Base-by-base conservation (phyloP, 371 early-diverging fungal genomes). In the Mortierella sp. region DNA sequence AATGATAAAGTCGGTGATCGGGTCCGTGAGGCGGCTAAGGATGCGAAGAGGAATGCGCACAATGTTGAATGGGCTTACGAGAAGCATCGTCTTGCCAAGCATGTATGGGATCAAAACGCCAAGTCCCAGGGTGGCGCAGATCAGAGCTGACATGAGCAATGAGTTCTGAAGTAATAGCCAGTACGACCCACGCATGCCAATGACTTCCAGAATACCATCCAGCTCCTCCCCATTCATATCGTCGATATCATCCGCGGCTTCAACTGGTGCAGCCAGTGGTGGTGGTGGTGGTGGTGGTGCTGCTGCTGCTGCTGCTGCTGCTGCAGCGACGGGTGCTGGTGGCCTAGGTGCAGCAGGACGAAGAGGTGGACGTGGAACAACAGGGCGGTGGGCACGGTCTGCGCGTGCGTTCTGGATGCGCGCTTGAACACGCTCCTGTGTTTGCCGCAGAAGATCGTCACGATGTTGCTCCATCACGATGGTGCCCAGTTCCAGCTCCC, bases 101-200 rank as follows among this genome's bases (percentile, higher is more conserved):
- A 90, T 73, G 52, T 87, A 92, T 0, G 97, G 97, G 1, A 91
- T 54, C 91, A 92, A 92, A 2, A 91, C 83, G 4, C 92, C 88
- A 14, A 85, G 78, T 26, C 85, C 90, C 49, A 97, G 72, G 48
- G 90, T 89, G n/a, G 91, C 80, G 9, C 87, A 80, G 31, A 96
- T 89, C 65, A 96, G 73, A 5, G 94, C 63, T 2, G 90, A 71
- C 70, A 94, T 93, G 31, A 95, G 81, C 2, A 90, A 82, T 30
- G 90, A 91, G 71, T 95, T 94, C 72, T 95, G 94, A 8, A 89
- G 47, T 0, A 95, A 72, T 53, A 88, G 83, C 80, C 88, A 85
- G 17, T 90, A 64, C 14, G 94, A 93, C 0, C 97, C 98, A 9
- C 90, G 85, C 82, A 97, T 89, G 6, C 98, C 98, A 55, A 97